phyloP scores from a whole-genome alignment of 2,329 filamentous ascomycete species.

The Davidsoniella virescens region DNA sequence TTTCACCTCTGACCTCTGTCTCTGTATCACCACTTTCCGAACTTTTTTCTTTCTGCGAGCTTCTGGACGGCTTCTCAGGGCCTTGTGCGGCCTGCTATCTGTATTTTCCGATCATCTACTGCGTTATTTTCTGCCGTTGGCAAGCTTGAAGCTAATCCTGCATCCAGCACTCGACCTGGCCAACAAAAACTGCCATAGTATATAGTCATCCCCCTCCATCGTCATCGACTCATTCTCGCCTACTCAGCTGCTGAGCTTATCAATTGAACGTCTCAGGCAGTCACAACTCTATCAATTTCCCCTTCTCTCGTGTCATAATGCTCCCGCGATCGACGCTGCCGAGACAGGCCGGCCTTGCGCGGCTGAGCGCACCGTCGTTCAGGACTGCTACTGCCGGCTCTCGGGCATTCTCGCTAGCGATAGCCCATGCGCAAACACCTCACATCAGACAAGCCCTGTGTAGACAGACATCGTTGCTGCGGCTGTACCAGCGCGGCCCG shows the following conservation, averaged over 20 bases:
- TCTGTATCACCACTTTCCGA: background rate
- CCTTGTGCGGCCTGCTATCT: background rate
- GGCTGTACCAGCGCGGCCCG: conserved; percentile 7
- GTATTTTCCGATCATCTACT: background rate
- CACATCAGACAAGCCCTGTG: conserved; percentile 7
- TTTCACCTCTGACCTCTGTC: background rate
- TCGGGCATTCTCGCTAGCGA: conserved; percentile 7
- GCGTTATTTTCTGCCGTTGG: background rate
- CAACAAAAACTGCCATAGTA: background rate
- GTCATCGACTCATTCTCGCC: background rate
- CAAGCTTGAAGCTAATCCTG: background rate
- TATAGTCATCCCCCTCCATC: background rate
- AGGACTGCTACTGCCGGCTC: background rate
- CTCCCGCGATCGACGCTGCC: conserved; percentile 10
- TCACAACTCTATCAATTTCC: background rate
- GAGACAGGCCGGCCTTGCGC: conserved; percentile 9
- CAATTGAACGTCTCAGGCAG: background rate
- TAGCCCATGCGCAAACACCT: conserved; percentile 2
- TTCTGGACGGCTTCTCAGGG: background rate
- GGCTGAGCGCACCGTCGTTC: conserved; percentile 3
- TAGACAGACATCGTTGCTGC: conserved; percentile 6
- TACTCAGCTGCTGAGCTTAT: background rate
- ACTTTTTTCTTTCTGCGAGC: background rate
- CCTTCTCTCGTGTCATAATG: conserved; percentile 3
- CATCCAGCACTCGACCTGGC: no score